A percentile compares a stretch with the other conserved stretches of the same genome.
Evolutionary conservation across 768 basidiomycete species (phyloP).

Genomic region (Galerina sulciceps): DNA sequence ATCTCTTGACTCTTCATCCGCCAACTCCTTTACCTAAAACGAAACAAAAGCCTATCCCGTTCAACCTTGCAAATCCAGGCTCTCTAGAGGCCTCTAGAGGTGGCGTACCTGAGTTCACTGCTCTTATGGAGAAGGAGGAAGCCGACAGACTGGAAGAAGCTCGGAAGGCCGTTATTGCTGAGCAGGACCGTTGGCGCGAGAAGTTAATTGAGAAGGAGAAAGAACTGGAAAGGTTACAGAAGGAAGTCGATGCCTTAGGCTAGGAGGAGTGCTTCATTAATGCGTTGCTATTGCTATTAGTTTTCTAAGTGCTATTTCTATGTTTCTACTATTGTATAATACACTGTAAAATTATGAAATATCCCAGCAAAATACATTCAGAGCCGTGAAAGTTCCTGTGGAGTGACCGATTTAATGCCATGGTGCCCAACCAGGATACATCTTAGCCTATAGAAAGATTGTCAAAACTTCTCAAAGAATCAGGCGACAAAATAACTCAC

Average conservation of each 20-base stretch:
- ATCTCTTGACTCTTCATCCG: slow-evolving; percentile 77
- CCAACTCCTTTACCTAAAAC: slow-evolving; percentile 79
- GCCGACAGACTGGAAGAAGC: slow-evolving; percentile 79
- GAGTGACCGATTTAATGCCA: slow-evolving; percentile 56
- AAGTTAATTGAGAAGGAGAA: slow-evolving; percentile 81
- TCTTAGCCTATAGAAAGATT: slow-evolving; percentile 61
- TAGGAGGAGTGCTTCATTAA: neutral
- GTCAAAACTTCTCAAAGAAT: slow-evolving; percentile 6
- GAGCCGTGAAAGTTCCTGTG: no score
- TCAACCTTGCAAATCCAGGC: slow-evolving; percentile 65
- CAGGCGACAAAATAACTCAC: slow-evolving; percentile 27
- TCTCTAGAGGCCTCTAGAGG: slow-evolving; percentile 70
- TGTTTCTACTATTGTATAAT: slow-evolving; percentile 6
- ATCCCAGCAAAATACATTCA: no score
- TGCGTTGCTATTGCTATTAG: neutral
- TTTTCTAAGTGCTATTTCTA: slow-evolving; percentile 2
- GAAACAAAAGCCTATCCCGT: slow-evolving; percentile 68
- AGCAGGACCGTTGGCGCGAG: slow-evolving; percentile 75
- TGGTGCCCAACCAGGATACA: slow-evolving; percentile 93
- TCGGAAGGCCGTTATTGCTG: slow-evolving; percentile 65
- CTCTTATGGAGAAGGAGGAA: slow-evolving; percentile 88
- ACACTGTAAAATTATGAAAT: neutral
- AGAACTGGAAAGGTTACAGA: slow-evolving; percentile 74
- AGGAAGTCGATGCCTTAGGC: slow-evolving; percentile 42
- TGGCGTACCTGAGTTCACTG: slow-evolving; percentile 83